A percentile compares a stretch with the other conserved stretches of the same genome.
These are phyloP conservation scores for Omphalotus guepiniiformis DNA, from an alignment of 768 basidiomycete genomes.

Conservation along the genomic window DNA sequence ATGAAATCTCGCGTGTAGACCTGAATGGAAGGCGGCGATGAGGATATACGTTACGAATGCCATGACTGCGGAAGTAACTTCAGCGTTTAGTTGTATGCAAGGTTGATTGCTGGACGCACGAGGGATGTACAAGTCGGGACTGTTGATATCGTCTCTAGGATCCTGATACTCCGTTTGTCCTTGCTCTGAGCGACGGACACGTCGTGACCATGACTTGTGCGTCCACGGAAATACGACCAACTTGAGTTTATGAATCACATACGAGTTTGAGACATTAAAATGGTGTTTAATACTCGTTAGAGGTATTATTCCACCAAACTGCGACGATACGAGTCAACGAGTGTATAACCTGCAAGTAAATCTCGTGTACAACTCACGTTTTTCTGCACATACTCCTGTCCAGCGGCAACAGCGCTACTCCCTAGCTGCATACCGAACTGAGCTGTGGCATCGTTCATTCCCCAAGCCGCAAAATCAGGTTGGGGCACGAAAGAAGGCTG, in stretches of 20 bases:
- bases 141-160: conserved; percentile 92
- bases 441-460: conserved; percentile 89
- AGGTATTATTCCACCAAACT: conserved; percentile 83
- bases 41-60: conserved; percentile 94
- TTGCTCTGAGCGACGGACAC: conserved; percentile 59
- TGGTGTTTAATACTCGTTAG: conserved; percentile 77
- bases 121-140: conserved; percentile 96
- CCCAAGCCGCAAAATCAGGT: conserved; percentile 68
- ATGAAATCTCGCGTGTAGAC: conserved; percentile 78
- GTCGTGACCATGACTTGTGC: conserved; percentile 83
- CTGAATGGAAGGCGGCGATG: conserved; percentile 79
- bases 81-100: background rate
- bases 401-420: conserved; percentile 84
- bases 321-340: conserved; percentile 12
- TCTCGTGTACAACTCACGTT: conserved; percentile 54
- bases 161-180: conserved; percentile 75
- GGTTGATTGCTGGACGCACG: conserved; percentile 36
- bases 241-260: conserved; percentile 86
- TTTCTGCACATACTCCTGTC: conserved; percentile 93
- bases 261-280: conserved; percentile 95
- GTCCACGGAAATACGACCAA: conserved; percentile 95
- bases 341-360: background rate
- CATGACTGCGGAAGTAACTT: too few relatives aligned
- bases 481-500: conserved; percentile 24
- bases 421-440: conserved; percentile 97